These are phyloP conservation scores for Eutreptiella sp. DNA, from an alignment of 208 protist species.

Conservation along the genomic window DNA sequence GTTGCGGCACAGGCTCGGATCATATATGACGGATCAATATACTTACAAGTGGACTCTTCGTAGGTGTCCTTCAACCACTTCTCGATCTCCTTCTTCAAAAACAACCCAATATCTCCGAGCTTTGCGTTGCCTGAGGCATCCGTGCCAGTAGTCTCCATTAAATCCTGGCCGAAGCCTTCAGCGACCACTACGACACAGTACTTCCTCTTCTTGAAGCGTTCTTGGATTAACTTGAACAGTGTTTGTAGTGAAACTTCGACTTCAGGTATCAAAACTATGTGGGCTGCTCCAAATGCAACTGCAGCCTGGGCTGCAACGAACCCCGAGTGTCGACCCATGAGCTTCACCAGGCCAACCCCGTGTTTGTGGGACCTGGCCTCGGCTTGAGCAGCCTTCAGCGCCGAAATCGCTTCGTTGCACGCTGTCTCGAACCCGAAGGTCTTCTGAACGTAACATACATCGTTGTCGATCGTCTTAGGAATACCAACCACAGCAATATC, in stretches of 20 bases:
- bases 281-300: conserved; percentile 75
- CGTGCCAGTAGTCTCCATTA: conserved; percentile 50
- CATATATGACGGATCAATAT: conserved; percentile 93
- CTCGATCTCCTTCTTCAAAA: conserved; percentile 73
- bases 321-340: conserved; percentile 87
- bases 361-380: conserved; percentile 76
- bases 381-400: conserved; percentile 77
- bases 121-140: conserved; percentile 86
- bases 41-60: conserved; percentile 75
- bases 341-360: conserved; percentile 85
- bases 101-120: conserved; percentile 75
- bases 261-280: conserved; percentile 85
- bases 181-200: conserved; percentile 87
- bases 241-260: conserved; percentile 66
- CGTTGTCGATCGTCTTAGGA: conserved; percentile 93
- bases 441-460: conserved; percentile 81
- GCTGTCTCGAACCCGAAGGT: conserved; percentile 91
- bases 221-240: conserved; percentile 66
- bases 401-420: conserved; percentile 71
- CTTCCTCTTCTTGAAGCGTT: conserved; percentile 56
- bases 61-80: conserved; percentile 62
- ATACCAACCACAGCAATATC: conserved; percentile 83
- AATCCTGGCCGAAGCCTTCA: conserved; percentile 84
- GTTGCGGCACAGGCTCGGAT: conserved; percentile 82
- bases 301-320: conserved; percentile 85